Conservation (phyloP, 805 yeast species). For the Henningerozyma blattae region DNA sequence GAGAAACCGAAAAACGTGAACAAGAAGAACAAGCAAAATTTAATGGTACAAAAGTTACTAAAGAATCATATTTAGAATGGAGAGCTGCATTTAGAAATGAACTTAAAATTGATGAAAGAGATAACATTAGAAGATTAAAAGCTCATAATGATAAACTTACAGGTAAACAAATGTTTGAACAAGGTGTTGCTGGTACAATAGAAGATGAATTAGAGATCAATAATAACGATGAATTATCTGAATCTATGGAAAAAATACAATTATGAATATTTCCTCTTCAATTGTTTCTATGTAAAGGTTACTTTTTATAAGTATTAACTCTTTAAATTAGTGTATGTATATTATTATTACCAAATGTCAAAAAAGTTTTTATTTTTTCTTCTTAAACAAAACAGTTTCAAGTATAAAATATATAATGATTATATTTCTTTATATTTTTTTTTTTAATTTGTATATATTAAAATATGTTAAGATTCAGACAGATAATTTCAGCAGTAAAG, state of each 20-base stretch:
- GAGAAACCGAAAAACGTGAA: slow-evolving; percentile 51
- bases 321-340: no score
- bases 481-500: no score
- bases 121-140: slow-evolving; percentile 36
- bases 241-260: background rate
- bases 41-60: slow-evolving; percentile 80
- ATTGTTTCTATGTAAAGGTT: background rate
- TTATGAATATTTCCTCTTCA: background rate
- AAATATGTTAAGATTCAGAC: no score
- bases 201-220: slow-evolving; percentile 32
- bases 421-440: no score
- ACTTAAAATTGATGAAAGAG: slow-evolving; percentile 52
- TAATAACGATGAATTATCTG: slow-evolving; percentile 6
- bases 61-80: slow-evolving; percentile 66
- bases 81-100: slow-evolving; percentile 58
- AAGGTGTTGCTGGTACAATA: slow-evolving; percentile 67
- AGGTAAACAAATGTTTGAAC: slow-evolving; percentile 83
- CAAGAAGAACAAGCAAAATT: slow-evolving; percentile 81
- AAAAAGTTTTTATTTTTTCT: no score
- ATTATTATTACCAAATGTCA: no score
- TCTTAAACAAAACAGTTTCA: no score
- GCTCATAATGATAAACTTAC: slow-evolving; percentile 70
- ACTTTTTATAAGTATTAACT: no score
- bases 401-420: no score
- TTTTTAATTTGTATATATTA: no score